phyloP scores from a whole-genome alignment of 257 asterid genomes.

The Ehretia macrophylla region DNA sequence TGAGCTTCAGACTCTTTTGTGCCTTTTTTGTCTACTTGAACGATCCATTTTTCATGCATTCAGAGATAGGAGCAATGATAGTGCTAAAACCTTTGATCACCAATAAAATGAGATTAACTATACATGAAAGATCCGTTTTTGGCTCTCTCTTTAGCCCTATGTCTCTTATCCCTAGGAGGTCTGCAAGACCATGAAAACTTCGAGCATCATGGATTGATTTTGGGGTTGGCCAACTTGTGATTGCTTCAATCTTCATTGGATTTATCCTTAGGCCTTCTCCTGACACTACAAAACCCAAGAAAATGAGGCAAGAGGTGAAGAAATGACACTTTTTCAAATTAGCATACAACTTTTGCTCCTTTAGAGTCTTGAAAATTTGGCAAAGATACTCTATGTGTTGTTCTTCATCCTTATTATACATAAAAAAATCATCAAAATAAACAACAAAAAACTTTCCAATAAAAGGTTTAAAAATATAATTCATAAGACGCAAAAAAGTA shows the following conservation, averaged over 20 bases:
- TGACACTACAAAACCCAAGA: slow-evolving; percentile 1
- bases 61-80: background rate
- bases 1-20: background rate
- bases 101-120: background rate
- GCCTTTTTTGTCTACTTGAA: background rate
- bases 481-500: too few relatives aligned
- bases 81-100: too few relatives aligned
- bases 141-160: too few relatives aligned
- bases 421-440: too few relatives aligned
- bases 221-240: background rate
- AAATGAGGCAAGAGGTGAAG: background rate
- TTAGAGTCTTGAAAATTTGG: too few relatives aligned
- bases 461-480: too few relatives aligned
- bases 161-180: too few relatives aligned
- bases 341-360: too few relatives aligned
- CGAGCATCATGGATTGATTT: background rate
- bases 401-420: too few relatives aligned
- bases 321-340: background rate
- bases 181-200: background rate
- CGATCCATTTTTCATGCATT: background rate
- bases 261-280: background rate
- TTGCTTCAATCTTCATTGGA: background rate
- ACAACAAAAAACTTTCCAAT: too few relatives aligned
- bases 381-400: too few relatives aligned
- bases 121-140: too few relatives aligned